A percentile compares a stretch with the other conserved stretches of the same genome.
phyloP scores from a whole-genome alignment of 345 rosid species.

The Camelina hispida region DNA sequence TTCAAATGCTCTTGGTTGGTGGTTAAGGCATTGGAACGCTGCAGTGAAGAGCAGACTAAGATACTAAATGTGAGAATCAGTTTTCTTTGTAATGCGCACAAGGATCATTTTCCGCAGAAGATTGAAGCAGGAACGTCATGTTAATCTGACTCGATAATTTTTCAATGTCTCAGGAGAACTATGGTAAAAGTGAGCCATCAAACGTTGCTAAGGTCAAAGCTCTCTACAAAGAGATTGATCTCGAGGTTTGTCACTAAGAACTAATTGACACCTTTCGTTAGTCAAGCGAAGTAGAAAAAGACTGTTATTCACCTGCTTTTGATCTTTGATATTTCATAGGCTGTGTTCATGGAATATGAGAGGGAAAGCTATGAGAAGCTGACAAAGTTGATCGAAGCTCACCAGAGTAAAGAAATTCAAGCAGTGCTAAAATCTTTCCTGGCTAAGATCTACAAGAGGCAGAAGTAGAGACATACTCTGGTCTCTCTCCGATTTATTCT shows the following conservation, averaged over 20 bases:
- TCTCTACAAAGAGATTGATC: constrained; percentile 71
- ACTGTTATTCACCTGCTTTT: constrained; percentile 5
- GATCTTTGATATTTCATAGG: constrained; percentile 43
- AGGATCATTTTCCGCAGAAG: background rate
- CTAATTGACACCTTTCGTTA: background rate
- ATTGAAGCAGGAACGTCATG: background rate
- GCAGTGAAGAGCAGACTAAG: constrained; percentile 69
- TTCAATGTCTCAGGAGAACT: constrained; percentile 57
- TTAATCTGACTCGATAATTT: background rate
- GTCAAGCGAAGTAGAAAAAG: background rate
- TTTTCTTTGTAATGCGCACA: background rate
- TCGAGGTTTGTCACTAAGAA: constrained; percentile 55
- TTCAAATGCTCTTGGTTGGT: constrained; percentile 91
- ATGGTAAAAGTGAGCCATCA: constrained; percentile 68
- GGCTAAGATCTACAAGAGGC: constrained; percentile 90
- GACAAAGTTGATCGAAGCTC: constrained; percentile 63
- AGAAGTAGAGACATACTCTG: constrained; percentile 42
- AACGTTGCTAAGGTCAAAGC: constrained; percentile 69
- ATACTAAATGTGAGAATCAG: constrained; percentile 52
- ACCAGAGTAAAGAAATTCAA: constrained; percentile 73
- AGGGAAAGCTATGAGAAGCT: constrained; percentile 73
- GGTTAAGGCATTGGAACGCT: constrained; percentile 75
- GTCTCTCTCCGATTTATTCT: background rate
- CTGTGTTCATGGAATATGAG: constrained; percentile 72
- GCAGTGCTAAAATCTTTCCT: constrained; percentile 84